Percentiles rank a stretch among this genome's conserved stretches.
Evolutionary conservation across 805 yeast genomes (phyloP).

Genomic region (Teunomyces gatunensis): DNA sequence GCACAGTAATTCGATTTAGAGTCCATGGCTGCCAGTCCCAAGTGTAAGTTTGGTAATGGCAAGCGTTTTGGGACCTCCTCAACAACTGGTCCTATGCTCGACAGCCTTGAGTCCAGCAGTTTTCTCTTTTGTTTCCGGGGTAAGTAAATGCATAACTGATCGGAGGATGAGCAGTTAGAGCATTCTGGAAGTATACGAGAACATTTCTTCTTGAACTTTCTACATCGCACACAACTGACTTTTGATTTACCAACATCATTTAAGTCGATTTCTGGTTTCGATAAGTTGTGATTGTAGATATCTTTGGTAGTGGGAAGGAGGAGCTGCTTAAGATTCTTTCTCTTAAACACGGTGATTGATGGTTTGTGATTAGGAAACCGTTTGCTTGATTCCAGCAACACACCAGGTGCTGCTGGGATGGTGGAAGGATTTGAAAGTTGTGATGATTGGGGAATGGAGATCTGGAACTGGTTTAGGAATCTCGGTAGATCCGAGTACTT

Average conservation of each 20-base stretch:
- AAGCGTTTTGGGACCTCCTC: neutral
- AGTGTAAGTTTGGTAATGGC: neutral
- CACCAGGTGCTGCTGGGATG: constrained; percentile 1
- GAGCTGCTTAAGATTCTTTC: constrained; percentile 20
- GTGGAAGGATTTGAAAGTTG: constrained; percentile 8
- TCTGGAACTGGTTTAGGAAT: constrained; percentile 22
- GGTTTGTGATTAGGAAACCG: constrained; percentile 1
- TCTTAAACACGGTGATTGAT: constrained; percentile 27
- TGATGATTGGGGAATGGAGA: constrained; percentile 8
- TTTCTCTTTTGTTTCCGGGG: constrained; percentile 16
- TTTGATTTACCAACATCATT: constrained; percentile 20
- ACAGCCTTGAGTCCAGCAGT: neutral
- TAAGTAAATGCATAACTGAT: constrained; percentile 26
- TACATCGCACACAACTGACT: constrained; percentile 30
- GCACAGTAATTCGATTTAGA: neutral
- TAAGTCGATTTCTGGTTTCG: constrained; percentile 18
- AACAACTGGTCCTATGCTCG: neutral
- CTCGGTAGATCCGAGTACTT: constrained; percentile 18
- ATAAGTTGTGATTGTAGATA: constrained; percentile 20
- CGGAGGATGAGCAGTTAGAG: constrained; percentile 26
- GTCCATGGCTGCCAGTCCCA: neutral
- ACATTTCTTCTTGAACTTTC: constrained; percentile 30
- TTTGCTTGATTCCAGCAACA: neutral
- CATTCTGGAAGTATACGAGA: constrained; percentile 32
- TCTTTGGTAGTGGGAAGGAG: constrained; percentile 11